Conservation (phyloP, 257 asterid genomes). For the Rubia yunnanensis region DNA sequence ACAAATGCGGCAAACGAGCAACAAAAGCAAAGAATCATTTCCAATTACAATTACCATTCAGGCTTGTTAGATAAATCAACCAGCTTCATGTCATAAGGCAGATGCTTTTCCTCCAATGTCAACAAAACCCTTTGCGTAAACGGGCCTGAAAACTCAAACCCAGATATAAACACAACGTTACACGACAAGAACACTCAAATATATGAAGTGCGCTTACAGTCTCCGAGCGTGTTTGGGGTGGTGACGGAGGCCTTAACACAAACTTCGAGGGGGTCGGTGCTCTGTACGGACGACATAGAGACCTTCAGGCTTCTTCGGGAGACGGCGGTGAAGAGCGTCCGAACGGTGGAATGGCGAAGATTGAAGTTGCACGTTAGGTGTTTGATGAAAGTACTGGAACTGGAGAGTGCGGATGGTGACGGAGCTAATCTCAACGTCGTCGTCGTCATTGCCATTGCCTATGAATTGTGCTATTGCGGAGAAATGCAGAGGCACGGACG, state of each 20-base stretch:
- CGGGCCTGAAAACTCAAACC: slow-evolving; percentile 39
- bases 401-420: slow-evolving; percentile 36
- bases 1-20: not conserved
- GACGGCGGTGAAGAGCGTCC: slow-evolving; percentile 18
- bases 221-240: slow-evolving; percentile 73
- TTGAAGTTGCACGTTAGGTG: slow-evolving; percentile 27
- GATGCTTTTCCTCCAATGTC: slow-evolving; percentile 80
- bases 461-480: not conserved
- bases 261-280: slow-evolving; percentile 45
- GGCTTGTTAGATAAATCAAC: slow-evolving; percentile 80
- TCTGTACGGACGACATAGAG: slow-evolving; percentile 33
- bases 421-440: slow-evolving; percentile 51
- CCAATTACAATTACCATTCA: slow-evolving; percentile 49
- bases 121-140: slow-evolving; percentile 85
- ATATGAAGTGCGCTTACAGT: slow-evolving; percentile 43
- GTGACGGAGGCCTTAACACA: slow-evolving; percentile 72
- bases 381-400: slow-evolving; percentile 35
- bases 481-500: not conserved
- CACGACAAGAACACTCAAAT: not conserved
- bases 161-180: too few relatives aligned
- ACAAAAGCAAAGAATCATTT: not conserved
- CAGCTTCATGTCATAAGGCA: slow-evolving; percentile 75
- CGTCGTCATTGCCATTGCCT: slow-evolving; percentile 12
- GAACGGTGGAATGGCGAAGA: slow-evolving; percentile 20
- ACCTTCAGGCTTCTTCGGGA: slow-evolving; percentile 21